Conservation (phyloP, 108 stramenopile species). For the Pseudonitzschia multistriata region DNA sequence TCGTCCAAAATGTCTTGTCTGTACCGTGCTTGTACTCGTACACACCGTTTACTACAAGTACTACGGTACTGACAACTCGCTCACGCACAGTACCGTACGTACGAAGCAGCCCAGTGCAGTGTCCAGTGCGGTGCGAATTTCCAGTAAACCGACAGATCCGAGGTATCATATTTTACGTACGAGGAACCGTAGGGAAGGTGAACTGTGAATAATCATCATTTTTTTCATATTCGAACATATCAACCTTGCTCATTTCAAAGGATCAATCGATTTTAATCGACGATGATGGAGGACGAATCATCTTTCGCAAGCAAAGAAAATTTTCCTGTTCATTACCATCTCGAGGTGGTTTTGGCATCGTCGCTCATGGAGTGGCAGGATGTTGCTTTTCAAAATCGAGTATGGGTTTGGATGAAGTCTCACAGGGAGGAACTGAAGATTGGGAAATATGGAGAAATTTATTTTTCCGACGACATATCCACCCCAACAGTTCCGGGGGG, state of each 20-base stretch:
- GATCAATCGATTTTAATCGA: background rate
- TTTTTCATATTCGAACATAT: too few relatives aligned
- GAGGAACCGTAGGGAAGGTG: too few relatives aligned
- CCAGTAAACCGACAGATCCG: too few relatives aligned
- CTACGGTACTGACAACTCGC: too few relatives aligned
- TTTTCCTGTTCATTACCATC: background rate
- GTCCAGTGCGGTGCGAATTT: too few relatives aligned
- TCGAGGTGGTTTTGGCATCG: constrained; percentile 2
- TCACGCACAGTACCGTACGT: too few relatives aligned
- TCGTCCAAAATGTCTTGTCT: too few relatives aligned
- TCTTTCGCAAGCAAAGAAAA: background rate
- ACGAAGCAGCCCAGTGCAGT: too few relatives aligned
- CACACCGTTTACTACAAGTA: too few relatives aligned
- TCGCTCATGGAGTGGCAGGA: background rate
- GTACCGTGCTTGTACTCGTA: too few relatives aligned
- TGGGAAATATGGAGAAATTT: constrained; percentile 16
- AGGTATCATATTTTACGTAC: too few relatives aligned
- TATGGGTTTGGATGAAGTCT: background rate
- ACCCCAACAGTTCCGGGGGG: background rate
- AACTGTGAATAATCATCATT: background rate
- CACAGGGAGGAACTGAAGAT: background rate
- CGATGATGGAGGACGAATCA: background rate
- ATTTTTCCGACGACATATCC: constrained; percentile 6
- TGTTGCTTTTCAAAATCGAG: background rate
- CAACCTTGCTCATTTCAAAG: too few relatives aligned